Base-by-base conservation (phyloP, 495 filamentous ascomycete species). In the Penicillium maclennaniae region DNA sequence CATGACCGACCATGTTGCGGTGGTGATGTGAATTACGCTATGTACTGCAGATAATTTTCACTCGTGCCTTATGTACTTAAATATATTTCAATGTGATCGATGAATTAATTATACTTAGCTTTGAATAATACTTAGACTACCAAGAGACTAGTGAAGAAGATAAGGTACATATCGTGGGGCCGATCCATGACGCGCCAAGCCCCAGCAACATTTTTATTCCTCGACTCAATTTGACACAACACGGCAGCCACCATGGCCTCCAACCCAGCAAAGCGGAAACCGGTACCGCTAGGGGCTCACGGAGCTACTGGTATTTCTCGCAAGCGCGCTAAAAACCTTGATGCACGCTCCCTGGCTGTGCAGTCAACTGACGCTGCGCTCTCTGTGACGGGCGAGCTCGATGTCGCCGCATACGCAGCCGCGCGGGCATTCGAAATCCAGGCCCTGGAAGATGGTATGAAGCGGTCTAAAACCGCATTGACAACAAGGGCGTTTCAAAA, bases 401-500 rank as follows among this genome's bases (percentile, higher is more conserved):
- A 95, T 65, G 77, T 92, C 50, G 78, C 83, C 43, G 80, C 86
- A n/a, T 97, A 96, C 61, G 77, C 96, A 52, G 79, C 80, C 45
- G 83, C 89, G 8, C 85, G 91, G 16, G 83, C 92, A 62, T 95
- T 87, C 59, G 92, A 97, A 68, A 97, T 98, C 62, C 82, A 79
- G 38, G 85, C 92, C 1, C 73, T 98, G 41, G 86, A 93, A 63
- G 72, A 82, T 41, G 87, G 88, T 31, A 92, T 97, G 79, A 70
- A 78, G 50, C 79, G 79, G 43, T 85, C 87, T 26, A 92, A 85
- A 61, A 78, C 78, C 40, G 77, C 77, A 8, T 73, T 86, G 53
- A 83, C 81, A 4, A 84, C 78, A 39, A 78, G 93, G 48, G 91
- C 91, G 10, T 97, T 97, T 62, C 93, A 98, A 69, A 77, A 86